Conservation (phyloP, 805 yeast species). For the Wickerhamomyces hampshirensis region DNA sequence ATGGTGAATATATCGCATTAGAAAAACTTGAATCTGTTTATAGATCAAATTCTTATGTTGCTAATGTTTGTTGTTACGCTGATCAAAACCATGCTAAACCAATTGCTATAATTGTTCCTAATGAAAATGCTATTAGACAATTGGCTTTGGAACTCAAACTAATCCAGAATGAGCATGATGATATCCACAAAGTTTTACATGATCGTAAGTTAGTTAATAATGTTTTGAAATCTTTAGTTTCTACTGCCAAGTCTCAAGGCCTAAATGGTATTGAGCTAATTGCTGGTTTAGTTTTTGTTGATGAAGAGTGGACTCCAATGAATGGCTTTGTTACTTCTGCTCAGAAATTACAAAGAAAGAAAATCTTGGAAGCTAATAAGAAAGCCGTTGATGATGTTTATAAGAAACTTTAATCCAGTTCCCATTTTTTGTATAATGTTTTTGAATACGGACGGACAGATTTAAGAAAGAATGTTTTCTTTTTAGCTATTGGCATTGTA, state of each 20-base stretch:
- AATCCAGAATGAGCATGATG: slow-evolving; percentile 37
- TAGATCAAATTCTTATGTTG: slow-evolving; percentile 73
- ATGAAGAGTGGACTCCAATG: slow-evolving; percentile 97
- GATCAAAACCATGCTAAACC: slow-evolving; percentile 87
- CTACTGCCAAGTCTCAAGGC: slow-evolving; percentile 78
- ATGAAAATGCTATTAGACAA: slow-evolving; percentile 57
- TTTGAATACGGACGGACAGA: no score
- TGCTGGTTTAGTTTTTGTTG: slow-evolving; percentile 70
- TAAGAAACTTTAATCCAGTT: slow-evolving; percentile 4
- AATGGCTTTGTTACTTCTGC: slow-evolving; percentile 93
- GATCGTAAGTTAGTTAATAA: slow-evolving; percentile 52
- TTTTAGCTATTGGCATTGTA: no score
- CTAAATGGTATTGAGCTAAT: slow-evolving; percentile 82
- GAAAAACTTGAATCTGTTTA: slow-evolving; percentile 91
- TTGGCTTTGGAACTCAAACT: slow-evolving; percentile 56
- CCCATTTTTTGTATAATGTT: not conserved
- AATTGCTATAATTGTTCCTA: slow-evolving; percentile 83
- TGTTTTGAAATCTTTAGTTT: slow-evolving; percentile 54
- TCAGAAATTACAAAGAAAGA: slow-evolving; percentile 91
- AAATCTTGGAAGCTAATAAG: slow-evolving; percentile 68
- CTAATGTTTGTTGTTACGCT: slow-evolving; percentile 89
- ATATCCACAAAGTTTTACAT: slow-evolving; percentile 43
- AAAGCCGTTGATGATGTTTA: slow-evolving; percentile 67
- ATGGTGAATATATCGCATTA: slow-evolving; percentile 96
- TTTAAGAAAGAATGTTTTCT: no score